Percentiles rank a stretch among this genome's conserved stretches.
Evolutionary conservation across 2,329 filamentous ascomycete genomes (phyloP).

Genomic region (Aspergillus niger): DNA sequence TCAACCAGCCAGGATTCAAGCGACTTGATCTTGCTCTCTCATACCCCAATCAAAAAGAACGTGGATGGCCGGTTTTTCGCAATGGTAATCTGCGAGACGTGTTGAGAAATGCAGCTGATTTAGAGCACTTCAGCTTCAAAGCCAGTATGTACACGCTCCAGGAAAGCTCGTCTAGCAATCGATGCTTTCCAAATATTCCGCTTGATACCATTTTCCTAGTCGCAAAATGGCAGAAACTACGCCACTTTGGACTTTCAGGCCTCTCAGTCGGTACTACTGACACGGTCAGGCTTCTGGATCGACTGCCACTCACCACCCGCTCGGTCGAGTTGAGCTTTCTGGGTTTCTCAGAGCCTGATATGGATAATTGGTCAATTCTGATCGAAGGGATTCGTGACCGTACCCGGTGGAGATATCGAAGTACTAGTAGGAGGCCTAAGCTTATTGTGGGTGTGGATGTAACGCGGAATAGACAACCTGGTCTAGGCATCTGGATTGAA

Average conservation of each 20-base stretch:
- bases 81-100: background rate
- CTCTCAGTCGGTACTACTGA: slow-evolving; percentile 30
- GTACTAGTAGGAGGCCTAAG: slow-evolving; percentile 14
- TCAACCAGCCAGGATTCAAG: slow-evolving; percentile 29
- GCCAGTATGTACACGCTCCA: background rate
- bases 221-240: slow-evolving; percentile 29
- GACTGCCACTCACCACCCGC: slow-evolving; percentile 30
- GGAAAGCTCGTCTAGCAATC: no score
- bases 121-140: slow-evolving; percentile 1
- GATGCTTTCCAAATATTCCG: no score
- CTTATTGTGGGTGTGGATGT: background rate
- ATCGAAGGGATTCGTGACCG: slow-evolving; percentile 21
- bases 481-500: slow-evolving; percentile 15
- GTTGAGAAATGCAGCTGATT: background rate
- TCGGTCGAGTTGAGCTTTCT: slow-evolving; percentile 36
- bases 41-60: slow-evolving; percentile 9
- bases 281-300: slow-evolving; percentile 30
- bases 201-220: slow-evolving; percentile 35
- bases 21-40: slow-evolving; percentile 31
- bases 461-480: background rate
- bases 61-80: background rate
- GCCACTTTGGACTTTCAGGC: slow-evolving; percentile 34
- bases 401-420: slow-evolving; percentile 9
- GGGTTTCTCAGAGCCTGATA: no score
- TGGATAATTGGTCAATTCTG: slow-evolving; percentile 21